These are phyloP conservation scores for Diaporthe ampelina DNA, from an alignment of 2,329 filamentous ascomycete genomes.

Conservation along the genomic window DNA sequence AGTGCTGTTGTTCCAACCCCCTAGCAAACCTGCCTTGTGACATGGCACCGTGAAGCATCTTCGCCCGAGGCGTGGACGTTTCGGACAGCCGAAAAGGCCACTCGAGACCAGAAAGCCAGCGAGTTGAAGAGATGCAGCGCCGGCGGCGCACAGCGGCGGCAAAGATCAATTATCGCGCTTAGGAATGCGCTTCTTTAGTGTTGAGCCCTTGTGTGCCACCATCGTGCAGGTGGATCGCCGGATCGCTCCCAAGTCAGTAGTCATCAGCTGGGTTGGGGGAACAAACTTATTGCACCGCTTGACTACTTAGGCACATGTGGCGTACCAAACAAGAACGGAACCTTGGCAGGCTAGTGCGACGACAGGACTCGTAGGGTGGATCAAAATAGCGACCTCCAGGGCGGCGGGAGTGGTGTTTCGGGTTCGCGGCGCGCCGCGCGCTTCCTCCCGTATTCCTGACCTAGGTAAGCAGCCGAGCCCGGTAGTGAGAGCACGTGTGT, in stretches of 20 bases:
- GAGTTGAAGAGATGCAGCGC: background rate
- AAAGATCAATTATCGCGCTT: background rate
- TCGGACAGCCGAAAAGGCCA: background rate
- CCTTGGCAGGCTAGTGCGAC: background rate
- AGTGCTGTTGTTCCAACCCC: background rate
- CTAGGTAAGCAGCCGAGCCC: background rate
- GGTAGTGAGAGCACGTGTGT: background rate
- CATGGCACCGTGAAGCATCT: background rate
- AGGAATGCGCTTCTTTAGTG: background rate
- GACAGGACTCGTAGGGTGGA: background rate
- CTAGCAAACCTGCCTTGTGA: background rate
- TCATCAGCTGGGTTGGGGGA: background rate
- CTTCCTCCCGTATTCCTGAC: background rate
- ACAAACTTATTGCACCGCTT: background rate
- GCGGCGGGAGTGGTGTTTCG: background rate
- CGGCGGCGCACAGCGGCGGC: slow-evolving; percentile 8
- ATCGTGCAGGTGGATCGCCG: background rate
- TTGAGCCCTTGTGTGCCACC: background rate
- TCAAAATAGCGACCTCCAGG: slow-evolving; percentile 7
- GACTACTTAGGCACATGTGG: no score
- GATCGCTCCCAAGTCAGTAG: background rate
- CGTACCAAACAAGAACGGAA: no score
- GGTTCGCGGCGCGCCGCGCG: background rate
- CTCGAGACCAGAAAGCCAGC: background rate
- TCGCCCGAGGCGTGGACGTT: no score